Evolutionary conservation across 495 filamentous ascomycete genomes (phyloP), one percentile per base, ranked within the genome.

Genomic region (Podospora pseudocomata): DNA sequence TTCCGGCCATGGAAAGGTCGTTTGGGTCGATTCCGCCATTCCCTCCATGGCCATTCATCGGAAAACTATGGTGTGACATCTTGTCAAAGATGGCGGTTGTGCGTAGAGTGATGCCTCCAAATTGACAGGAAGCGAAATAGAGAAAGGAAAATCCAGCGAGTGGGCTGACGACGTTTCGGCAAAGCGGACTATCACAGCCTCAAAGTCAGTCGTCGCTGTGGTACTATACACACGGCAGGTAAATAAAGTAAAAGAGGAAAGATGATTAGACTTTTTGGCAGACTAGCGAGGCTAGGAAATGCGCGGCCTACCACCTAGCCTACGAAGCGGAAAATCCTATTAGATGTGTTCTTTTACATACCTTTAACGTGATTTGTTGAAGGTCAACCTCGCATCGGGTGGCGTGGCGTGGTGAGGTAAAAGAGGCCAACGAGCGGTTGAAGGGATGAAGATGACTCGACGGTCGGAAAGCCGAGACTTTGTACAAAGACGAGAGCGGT

Each of bases 21-120:
- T 90, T 94, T 2, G 95, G 95, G 73, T 97, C 92, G 69, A 97
- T 89, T 75, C 86, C 88, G 60, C 80, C 55, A 49, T 49, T 79
- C 32, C 82, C 85, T 67, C 85, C 85, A 70, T 86, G 85, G 64
- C 83, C 82, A 61, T 86, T 86, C 75, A 92, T 93, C 62, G 87
- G 87, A 73, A 87, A 89, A 66, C 75, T 72, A 77, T 90, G 86
- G 68, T 93, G 90, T 67, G 82, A 79, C 81, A 84, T 83, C 57
- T 60, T 65, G 16, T 54, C 6, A 5, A 32, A 26, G 15, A 59
- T 20, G 9, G 56, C 56, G 20, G 56, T 59, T 59, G 19, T 9
- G 56, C 56, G 19, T 20, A 59, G 56, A 18, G 26, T 59, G 56
- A 16, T 59, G 56, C 56, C 56, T 27, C 19, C 18, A n/a, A 59